Base-by-base conservation (phyloP, 1,139 yeast genomes). In the Yamadazyma diospyri region DNA sequence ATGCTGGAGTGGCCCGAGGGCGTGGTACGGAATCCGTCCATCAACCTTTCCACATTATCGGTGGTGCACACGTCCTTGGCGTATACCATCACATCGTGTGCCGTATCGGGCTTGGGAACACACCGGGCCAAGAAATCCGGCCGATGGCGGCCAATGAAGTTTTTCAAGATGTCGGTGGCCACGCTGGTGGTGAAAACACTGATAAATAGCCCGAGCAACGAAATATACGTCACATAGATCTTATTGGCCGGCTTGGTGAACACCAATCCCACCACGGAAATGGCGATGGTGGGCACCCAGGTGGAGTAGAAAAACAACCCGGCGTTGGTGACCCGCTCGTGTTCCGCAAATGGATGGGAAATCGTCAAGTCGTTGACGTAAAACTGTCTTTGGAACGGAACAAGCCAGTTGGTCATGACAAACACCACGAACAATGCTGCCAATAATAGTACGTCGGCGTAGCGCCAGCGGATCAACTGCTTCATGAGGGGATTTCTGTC, bases 61-160 rank as follows among this genome's bases (percentile, higher is more conserved):
- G 78, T 67, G 1, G 88, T 77, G 47, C 92, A 82, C 1, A 78
- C 81, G 41, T 77, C 82, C 29, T 62, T 65, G 4, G 82, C 81
- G 32, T 48, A 55, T 8, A 76, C 80, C 43, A 75, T 47, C 1
- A 64, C 58, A 42, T 74, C 62, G 6, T 38, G 40, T 1, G 81
- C 78, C 0, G 79, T 55, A 31, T 59, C 75, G 2, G 55, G 57
- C n/a, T 48, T 55, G 34, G 86, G 86, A 6, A 69, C 55, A 54
- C 94, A 84, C 42, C 95, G 69, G 11, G 78, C 79, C 35, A 85
- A 57, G 48, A 84, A 81, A 53, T 85, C 94, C 1, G 94, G 94
- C 46, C 94, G 67, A 35, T 78, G 78, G 51, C 92, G 72, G 1
- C 92, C 89, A 37, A 85, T 73, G 61, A 78, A 72, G 50, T 81